Base-by-base conservation (phyloP, 2,329 filamentous ascomycete genomes). In the Fusarium paranaense region DNA sequence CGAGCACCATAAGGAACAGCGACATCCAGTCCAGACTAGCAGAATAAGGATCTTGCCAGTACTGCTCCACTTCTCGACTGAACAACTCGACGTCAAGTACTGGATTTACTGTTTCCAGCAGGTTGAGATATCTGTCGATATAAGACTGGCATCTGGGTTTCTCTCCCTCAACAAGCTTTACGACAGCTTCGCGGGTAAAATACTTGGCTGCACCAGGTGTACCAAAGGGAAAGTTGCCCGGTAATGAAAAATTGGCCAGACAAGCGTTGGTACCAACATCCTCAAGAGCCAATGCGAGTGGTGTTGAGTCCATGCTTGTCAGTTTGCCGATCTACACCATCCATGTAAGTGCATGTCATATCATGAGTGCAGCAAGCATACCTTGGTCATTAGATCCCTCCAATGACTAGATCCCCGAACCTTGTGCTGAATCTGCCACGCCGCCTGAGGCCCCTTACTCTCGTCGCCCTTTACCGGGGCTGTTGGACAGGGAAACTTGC, bases 141-240 rank as follows among this genome's bases (percentile, higher is more conserved):
- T 82, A 83, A 18, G 57, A 64, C 9, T 75, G 68, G 38, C 72
- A 76, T 47, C 76, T 78, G 25, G 72, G 57, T 60, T 72, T 73
- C 68, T 83, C 81, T 9, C 66, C 71, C 2, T 79, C 76, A 13
- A 83, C 66, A 16, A 83, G 73, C 27, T 77, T 73, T n/a, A 75
- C 78, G 4, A 82, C 78, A 7, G 76, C 75, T 45, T 82, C 80
- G 14, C 80, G 76, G 1, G 80, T 60, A 60, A 73, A 79, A 70
- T 82, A 83, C 63, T 82, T 82, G 13, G 73, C 74, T 0, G 82
- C 80, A 1, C 79, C 81, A 6, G 80, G 81, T 1, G 81, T 83
- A 8, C 82, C 81, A 70, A 83, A 83, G n/a, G 82, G 82, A 52
- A 82, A 83, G 70, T 83, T 83, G 9, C 80, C 80, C 0, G 81